These are phyloP conservation scores for Penicillium manginii DNA, from an alignment of 495 filamentous ascomycete genomes.

Conservation along the genomic window DNA sequence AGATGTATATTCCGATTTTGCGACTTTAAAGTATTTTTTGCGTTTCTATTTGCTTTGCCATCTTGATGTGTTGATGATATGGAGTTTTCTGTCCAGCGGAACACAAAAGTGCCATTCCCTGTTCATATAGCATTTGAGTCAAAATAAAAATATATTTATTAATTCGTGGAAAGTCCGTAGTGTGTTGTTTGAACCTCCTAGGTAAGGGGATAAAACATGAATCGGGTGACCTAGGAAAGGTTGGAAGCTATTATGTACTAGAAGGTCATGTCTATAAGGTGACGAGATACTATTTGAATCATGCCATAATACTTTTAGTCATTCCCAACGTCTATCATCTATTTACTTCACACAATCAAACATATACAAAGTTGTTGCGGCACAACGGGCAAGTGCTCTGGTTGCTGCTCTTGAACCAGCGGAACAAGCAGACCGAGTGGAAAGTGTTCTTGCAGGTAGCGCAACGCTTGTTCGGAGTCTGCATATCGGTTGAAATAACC, in stretches of 20 bases:
- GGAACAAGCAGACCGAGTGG: constrained; percentile 85
- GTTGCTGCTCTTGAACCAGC: constrained; percentile 95
- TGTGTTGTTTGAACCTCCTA: no score
- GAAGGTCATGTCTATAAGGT: no score
- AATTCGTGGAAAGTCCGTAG: background rate
- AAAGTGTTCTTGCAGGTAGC: constrained; percentile 93
- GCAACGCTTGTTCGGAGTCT: constrained; percentile 88
- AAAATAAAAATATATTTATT: constrained; percentile 25
- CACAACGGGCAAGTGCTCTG: constrained; percentile 89
- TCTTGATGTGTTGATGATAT: constrained; percentile 43
- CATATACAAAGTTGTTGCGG: constrained; percentile 79
- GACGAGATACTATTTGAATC: no score
- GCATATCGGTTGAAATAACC: constrained; percentile 83
- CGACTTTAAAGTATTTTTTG: background rate
- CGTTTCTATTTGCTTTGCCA: constrained; percentile 30
- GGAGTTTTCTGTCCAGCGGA: constrained; percentile 51
- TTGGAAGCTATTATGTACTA: no score
- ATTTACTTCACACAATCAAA: constrained; percentile 21
- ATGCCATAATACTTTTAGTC: background rate
- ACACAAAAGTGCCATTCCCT: constrained; percentile 42
- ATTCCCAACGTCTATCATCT: constrained; percentile 11
- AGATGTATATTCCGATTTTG: constrained; percentile 4
- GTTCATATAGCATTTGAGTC: constrained; percentile 38
- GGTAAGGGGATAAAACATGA: no score
- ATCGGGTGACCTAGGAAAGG: no score